Evolutionary conservation across 139 green algal species (phyloP).

Genomic region (Desmodesmus armatus): DNA sequence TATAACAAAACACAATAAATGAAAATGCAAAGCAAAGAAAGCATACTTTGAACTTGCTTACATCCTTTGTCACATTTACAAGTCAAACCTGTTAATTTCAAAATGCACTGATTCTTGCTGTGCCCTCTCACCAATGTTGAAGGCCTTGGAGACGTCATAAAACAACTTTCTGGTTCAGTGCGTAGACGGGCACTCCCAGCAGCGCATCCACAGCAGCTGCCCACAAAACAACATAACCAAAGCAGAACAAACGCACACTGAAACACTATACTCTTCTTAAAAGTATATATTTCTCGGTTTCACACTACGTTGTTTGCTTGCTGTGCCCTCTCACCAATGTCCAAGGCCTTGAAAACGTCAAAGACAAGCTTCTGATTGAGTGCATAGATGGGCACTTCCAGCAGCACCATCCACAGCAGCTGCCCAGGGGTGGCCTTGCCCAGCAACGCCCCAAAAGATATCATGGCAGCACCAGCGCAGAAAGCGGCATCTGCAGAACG

Average conservation of each 20-base stretch:
- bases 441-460: conserved; percentile 64
- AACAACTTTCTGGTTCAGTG: no score
- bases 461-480: conserved; percentile 55
- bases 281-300: no score
- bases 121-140: no score
- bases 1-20: neutral
- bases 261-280: no score
- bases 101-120: neutral
- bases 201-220: neutral
- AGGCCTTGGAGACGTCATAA: no score
- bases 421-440: conserved; percentile 59
- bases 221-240: neutral
- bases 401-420: conserved; percentile 51
- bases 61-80: neutral
- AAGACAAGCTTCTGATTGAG: conserved; percentile 47
- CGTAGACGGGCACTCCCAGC: neutral
- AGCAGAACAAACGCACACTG: no score
- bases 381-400: conserved; percentile 60
- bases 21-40: neutral
- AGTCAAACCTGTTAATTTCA: neutral
- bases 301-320: no score
- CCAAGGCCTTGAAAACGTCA: conserved; percentile 16
- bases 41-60: neutral
- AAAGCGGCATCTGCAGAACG: conserved; percentile 42
- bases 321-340: conserved; percentile 26